Evolutionary conservation across 2,329 filamentous ascomycete genomes (phyloP).

Genomic region (Pezicula rhizophila): DNA sequence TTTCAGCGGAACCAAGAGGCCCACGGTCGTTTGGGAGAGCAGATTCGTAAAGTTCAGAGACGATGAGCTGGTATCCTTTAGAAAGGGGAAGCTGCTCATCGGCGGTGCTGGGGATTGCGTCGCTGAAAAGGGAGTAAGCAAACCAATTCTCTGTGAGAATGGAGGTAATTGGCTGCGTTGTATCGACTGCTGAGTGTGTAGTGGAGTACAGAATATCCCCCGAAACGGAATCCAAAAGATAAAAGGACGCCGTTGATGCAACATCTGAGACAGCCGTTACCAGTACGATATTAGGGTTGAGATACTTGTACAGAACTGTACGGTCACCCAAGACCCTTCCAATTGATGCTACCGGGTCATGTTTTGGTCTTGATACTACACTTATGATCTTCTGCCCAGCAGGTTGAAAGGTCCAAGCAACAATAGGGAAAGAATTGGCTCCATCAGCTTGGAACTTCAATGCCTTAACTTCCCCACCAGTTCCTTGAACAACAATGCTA

Average conservation of each 20-base stretch:
- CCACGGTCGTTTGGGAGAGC: conserved; percentile 78
- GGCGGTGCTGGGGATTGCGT: conserved; percentile 50
- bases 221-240: conserved; percentile 80
- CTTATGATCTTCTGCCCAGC: conserved; percentile 62
- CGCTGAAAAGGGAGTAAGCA: conserved; percentile 70
- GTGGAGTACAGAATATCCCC: conserved; percentile 71
- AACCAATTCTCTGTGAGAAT: conserved; percentile 94
- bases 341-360: conserved; percentile 90
- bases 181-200: conserved; percentile 68
- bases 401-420: conserved; percentile 70
- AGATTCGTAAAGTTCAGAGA: conserved; percentile 89
- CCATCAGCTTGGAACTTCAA: conserved; percentile 43
- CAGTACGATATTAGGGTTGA: conserved; percentile 80
- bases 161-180: conserved; percentile 66
- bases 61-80: conserved; percentile 78
- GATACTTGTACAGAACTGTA: conserved; percentile 93
- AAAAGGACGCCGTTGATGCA: conserved; percentile 58
- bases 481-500: conserved; percentile 46
- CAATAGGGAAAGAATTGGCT: conserved; percentile 36
- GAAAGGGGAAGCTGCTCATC: conserved; percentile 51
- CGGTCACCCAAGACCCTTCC: conserved; percentile 88
- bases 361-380: conserved; percentile 61
- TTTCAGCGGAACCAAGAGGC: conserved; percentile 60
- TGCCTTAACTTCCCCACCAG: conserved; percentile 46
- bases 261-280: conserved; percentile 62